Evolutionary conservation across 1,139 yeast species (phyloP).

Genomic region (Debaryomycetaceae sp.): DNA sequence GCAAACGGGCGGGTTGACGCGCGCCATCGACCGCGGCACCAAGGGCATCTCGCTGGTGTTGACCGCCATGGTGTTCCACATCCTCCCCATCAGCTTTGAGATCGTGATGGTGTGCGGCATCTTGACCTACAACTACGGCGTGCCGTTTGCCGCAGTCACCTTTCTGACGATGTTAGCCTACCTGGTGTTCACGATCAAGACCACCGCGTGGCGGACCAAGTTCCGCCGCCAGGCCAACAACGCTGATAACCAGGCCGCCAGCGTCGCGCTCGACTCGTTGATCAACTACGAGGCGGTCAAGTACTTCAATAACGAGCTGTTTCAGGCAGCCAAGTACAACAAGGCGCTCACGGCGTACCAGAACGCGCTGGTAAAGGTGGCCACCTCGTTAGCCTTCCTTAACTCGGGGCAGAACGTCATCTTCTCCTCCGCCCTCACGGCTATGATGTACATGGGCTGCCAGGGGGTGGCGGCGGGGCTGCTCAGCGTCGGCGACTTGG

Average conservation of each 20-base stretch:
- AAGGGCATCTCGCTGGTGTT: conserved; percentile 93
- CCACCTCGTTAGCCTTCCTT: conserved; percentile 85
- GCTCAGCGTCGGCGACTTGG: conserved; percentile 91
- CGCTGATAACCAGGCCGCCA: conserved; percentile 94
- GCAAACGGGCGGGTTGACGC: conserved; percentile 93
- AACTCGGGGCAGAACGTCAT: conserved; percentile 92
- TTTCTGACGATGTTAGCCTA: conserved; percentile 83
- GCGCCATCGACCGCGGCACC: conserved; percentile 97
- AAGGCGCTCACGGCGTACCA: conserved; percentile 72
- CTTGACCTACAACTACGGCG: conserved; percentile 86
- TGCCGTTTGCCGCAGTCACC: conserved; percentile 85
- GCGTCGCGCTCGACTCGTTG: conserved; percentile 89
- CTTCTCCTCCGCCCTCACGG: conserved; percentile 87
- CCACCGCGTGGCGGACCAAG: conserved; percentile 95
- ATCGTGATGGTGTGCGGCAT: conserved; percentile 92
- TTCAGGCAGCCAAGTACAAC: conserved; percentile 78
- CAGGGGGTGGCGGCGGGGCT: conserved; percentile 80
- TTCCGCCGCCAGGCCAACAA: conserved; percentile 87
- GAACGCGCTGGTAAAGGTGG: conserved; percentile 80
- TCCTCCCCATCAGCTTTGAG: conserved; percentile 88
- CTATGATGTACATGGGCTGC: conserved; percentile 99
- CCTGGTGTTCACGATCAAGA: conserved; percentile 78
- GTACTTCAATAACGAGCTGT: conserved; percentile 84
- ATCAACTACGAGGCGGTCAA: conserved; percentile 94
- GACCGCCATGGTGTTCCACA: conserved; percentile 95